phyloP scores from a whole-genome alignment of 139 green algal species.

The Closterium sp. region DNA sequence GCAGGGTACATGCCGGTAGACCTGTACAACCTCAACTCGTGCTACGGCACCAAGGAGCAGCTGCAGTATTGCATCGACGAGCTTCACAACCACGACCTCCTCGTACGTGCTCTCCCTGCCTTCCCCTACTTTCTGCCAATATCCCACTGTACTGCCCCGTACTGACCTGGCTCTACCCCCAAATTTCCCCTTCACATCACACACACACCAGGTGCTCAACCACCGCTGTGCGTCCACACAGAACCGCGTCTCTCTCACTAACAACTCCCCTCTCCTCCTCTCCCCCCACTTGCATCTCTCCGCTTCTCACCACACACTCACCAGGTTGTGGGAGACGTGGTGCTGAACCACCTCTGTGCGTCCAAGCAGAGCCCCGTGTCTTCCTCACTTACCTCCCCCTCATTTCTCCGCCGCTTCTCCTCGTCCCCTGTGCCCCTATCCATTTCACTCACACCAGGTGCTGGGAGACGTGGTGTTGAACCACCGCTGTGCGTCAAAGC shows the following conservation, averaged over 20 bases:
- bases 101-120: neutral
- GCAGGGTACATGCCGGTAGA: constrained; percentile 62
- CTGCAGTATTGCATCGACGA: constrained; percentile 50
- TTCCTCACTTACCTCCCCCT: too few relatives aligned
- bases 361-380: constrained; percentile 22
- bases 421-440: too few relatives aligned
- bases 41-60: constrained; percentile 57
- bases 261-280: neutral
- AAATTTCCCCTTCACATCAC: too few relatives aligned
- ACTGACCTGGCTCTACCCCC: neutral
- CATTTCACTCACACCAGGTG: constrained; percentile 7
- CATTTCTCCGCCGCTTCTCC: neutral
- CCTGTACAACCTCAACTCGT: constrained; percentile 58
- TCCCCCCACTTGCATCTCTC: neutral
- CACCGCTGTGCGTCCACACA: too few relatives aligned
- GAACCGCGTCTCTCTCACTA: neutral
- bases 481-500: constrained; percentile 57
- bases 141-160: neutral
- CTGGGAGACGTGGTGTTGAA: constrained; percentile 64
- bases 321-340: constrained; percentile 57
- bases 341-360: constrained; percentile 64
- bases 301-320: neutral
- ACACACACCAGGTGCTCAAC: neutral
- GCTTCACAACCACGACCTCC: constrained; percentile 50
- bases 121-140: neutral